Evolutionary conservation across 352 stramenopile genomes (phyloP).

Genomic region (Pythium scleroteichum): DNA sequence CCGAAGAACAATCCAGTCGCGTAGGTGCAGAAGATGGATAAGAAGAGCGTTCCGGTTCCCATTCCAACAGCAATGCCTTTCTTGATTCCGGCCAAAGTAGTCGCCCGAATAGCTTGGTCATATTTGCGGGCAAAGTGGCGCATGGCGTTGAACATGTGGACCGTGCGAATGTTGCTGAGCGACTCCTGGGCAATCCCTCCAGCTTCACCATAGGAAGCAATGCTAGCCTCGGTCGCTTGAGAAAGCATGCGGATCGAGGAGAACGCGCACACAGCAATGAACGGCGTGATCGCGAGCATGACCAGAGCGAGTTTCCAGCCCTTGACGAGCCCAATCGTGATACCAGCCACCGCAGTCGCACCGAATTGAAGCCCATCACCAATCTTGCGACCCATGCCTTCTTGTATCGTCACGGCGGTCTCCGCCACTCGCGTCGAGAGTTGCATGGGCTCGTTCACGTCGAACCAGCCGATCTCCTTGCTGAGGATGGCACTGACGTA

Average conservation of each 20-base stretch:
- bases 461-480: constrained; percentile 53
- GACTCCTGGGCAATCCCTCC: constrained; percentile 73
- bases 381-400: no score
- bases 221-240: constrained; percentile 42
- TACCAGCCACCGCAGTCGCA: constrained; percentile 37
- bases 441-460: constrained; percentile 32
- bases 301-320: constrained; percentile 50
- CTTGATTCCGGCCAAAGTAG: constrained; percentile 50
- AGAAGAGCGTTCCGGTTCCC: constrained; percentile 68
- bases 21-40: constrained; percentile 72
- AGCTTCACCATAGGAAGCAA: constrained; percentile 66
- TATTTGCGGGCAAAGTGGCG: constrained; percentile 65
- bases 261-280: constrained; percentile 29
- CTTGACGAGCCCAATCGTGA: constrained; percentile 46
- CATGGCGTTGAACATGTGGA: constrained; percentile 81
- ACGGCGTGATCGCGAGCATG: constrained; percentile 34
- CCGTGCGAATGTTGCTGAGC: constrained; percentile 45
- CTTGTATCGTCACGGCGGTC: no score
- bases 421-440: no score
- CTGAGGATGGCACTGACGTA: constrained; percentile 32
- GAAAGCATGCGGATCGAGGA: constrained; percentile 56
- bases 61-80: constrained; percentile 54
- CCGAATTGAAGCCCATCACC: constrained; percentile 21
- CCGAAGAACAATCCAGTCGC: constrained; percentile 80
- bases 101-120: constrained; percentile 39